These are phyloP conservation scores for Solanum bulbocastanum DNA, from an alignment of 257 asterid species.

Conservation along the genomic window DNA sequence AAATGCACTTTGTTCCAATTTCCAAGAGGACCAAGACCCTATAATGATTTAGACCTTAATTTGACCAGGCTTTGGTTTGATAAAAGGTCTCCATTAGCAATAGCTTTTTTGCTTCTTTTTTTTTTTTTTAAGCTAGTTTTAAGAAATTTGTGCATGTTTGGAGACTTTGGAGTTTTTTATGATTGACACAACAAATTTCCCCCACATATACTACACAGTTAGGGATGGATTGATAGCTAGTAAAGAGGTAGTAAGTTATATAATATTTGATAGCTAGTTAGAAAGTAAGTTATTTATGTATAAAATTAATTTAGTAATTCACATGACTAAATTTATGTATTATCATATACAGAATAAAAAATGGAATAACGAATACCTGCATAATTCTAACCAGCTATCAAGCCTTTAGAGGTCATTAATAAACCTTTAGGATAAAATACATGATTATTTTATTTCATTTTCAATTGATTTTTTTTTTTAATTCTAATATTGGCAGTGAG, in stretches of 20 bases:
- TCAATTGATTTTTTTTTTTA: not conserved
- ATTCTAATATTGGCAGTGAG: not conserved
- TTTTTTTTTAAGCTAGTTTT: not conserved
- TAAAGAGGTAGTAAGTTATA: not conserved
- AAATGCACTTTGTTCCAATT: conserved; percentile 28
- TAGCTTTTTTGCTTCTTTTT: not conserved
- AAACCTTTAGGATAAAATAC: not conserved
- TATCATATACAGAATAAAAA: rapidly evolving
- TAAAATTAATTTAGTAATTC: not conserved
- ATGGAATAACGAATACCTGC: not conserved
- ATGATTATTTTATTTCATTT: not conserved
- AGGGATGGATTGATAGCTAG: not conserved
- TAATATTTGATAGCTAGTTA: not conserved
- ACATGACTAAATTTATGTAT: not conserved
- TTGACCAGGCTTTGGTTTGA: not conserved
- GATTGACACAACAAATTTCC: not conserved
- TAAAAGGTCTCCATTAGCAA: not conserved
- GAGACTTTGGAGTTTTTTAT: not conserved
- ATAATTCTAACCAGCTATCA: rapidly evolving
- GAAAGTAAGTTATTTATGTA: not conserved
- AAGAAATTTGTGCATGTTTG: not conserved
- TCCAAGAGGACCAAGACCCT: conserved; percentile 2
- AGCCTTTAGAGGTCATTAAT: not conserved
- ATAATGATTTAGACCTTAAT: not conserved
- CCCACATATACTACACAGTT: not conserved